Base-by-base conservation (phyloP, 2,329 filamentous ascomycete genomes). In the Fusarium bulbicola region DNA sequence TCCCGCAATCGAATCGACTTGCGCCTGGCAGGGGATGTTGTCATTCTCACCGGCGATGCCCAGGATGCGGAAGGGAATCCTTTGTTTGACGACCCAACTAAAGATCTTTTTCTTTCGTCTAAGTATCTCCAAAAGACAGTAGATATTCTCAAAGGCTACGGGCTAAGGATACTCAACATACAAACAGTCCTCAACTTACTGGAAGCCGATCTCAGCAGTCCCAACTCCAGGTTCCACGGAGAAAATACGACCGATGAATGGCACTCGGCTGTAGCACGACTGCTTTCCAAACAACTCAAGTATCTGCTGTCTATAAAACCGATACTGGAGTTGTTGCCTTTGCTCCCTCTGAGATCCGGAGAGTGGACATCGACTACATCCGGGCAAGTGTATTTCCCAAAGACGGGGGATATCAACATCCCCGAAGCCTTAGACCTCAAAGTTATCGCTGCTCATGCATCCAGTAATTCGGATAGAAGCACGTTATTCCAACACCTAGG, bases 381-480 rank as follows among this genome's bases (percentile, higher is more conserved):
- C n/a, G 59, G 43, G 8, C 62, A 66, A 37, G 59, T 73, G 12
- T 69, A 72, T 57, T 72, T 69, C 16, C 40, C 67, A 24, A 53
- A 18, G 7, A 61, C 59, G 16, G 40, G 20, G 2, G 24, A 43
- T 9, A 34, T 60, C 20, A 6, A 30, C 4, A 67, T 74, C 5
- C 71, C 71, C 1, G 0, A 37, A 5, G 10, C 26, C 7, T 47
- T 30, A 12, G 20, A 47, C 7, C 20, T 47, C 45, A 47, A 26
- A 0, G 26, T 47, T 6, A 47, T n/a, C 20, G 3, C 10, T 4
- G 26, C 1, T 30, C 4, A 16, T 30, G 26, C 45, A 16, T 47
- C 20, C 7, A 47, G 10, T 9, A 47, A n/a, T 6, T 8, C 26
- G 10, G 45, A 30, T 12, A 30, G 45, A 8, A 30, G 18, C 4